These are phyloP conservation scores for Sporothrix dimorphospora DNA, from an alignment of 2,329 filamentous ascomycete genomes.

Conservation along the genomic window DNA sequence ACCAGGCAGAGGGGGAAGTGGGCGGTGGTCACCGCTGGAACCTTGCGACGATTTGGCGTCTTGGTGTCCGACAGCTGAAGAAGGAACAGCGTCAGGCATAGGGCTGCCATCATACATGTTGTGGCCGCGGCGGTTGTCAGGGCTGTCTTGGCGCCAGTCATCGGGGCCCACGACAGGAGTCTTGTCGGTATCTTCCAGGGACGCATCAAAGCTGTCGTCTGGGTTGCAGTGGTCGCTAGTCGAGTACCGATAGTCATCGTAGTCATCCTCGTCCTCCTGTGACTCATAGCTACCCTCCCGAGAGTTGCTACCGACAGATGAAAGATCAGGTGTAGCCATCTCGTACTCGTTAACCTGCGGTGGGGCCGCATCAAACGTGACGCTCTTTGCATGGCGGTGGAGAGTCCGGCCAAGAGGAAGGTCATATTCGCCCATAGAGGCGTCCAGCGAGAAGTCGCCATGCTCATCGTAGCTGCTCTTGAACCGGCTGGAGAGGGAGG, in stretches of 20 bases:
- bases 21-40: conserved; percentile 80
- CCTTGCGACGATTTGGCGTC: conserved; percentile 71
- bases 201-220: conserved; percentile 94
- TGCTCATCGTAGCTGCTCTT: conserved; percentile 71
- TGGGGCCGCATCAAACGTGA: conserved; percentile 92
- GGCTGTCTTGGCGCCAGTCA: conserved; percentile 82
- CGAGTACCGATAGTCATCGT: conserved; percentile 56
- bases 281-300: conserved; percentile 93
- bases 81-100: conserved; percentile 58
- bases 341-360: conserved; percentile 98
- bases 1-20: conserved; percentile 82
- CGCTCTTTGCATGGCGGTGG: conserved; percentile 89
- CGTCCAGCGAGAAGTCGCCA: conserved; percentile 70
- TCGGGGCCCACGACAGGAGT: conserved; percentile 97
- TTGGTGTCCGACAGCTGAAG: conserved; percentile 56
- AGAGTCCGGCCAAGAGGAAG: conserved; percentile 68
- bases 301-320: conserved; percentile 84
- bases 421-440: conserved; percentile 59
- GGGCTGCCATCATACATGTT: conserved; percentile 75
- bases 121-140: conserved; percentile 50
- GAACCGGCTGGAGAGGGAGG: conserved; percentile 74
- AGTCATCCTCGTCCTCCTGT: conserved; percentile 72
- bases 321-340: conserved; percentile 95
- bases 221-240: conserved; percentile 62
- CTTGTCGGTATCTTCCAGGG: conserved; percentile 93